Percentiles rank a stretch among this genome's conserved stretches.
These are phyloP conservation scores for Mycena filopes DNA, from an alignment of 768 basidiomycete species.

Conservation along the genomic window DNA sequence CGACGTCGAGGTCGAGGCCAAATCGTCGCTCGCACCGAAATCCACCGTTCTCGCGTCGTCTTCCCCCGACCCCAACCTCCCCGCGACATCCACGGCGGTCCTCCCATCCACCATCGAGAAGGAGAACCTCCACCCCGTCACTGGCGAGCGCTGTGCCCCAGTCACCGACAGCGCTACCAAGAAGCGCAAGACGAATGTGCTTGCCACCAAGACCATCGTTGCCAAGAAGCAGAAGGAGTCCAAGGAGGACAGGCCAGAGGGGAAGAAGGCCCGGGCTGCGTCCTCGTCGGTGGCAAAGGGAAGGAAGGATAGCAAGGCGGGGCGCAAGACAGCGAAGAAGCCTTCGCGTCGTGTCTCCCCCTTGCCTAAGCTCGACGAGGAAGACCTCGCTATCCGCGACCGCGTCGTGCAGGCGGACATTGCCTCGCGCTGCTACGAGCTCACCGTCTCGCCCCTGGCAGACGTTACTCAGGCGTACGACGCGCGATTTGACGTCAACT, in stretches of 20 bases:
- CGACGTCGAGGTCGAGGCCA: slow-evolving; percentile 51
- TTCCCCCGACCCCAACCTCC: slow-evolving; percentile 34
- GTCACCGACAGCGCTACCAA: slow-evolving; percentile 51
- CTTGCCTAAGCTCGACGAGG: slow-evolving; percentile 71
- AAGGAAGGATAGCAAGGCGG: slow-evolving; percentile 49
- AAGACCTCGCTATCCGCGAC: slow-evolving; percentile 40
- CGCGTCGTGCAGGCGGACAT: slow-evolving; percentile 62
- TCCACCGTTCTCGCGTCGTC: slow-evolving; percentile 35
- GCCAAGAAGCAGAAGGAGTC: slow-evolving; percentile 58
- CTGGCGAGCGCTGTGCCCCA: slow-evolving; percentile 67
- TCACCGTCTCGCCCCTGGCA: slow-evolving; percentile 82
- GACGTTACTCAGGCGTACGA: slow-evolving; percentile 81
- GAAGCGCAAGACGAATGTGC: slow-evolving; percentile 73
- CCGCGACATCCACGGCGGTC: slow-evolving; percentile 45
- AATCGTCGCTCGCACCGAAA: slow-evolving; percentile 39
- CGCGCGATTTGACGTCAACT: slow-evolving; percentile 38
- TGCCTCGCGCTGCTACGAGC: slow-evolving; percentile 81
- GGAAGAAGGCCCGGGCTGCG: slow-evolving; percentile 73
- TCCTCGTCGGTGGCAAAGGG: slow-evolving; percentile 43
- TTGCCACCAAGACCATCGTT: slow-evolving; percentile 62
- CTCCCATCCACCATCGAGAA: slow-evolving; percentile 64
- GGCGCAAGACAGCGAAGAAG: slow-evolving; percentile 50
- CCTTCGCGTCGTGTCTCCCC: slow-evolving; percentile 63
- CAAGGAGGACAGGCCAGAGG: slow-evolving; percentile 55
- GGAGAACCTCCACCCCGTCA: slow-evolving; percentile 82